A percentile compares a stretch with the other conserved stretches of the same genome.
Evolutionary conservation across 495 filamentous ascomycete species (phyloP).

Genomic region (Penicillium antarcticum): DNA sequence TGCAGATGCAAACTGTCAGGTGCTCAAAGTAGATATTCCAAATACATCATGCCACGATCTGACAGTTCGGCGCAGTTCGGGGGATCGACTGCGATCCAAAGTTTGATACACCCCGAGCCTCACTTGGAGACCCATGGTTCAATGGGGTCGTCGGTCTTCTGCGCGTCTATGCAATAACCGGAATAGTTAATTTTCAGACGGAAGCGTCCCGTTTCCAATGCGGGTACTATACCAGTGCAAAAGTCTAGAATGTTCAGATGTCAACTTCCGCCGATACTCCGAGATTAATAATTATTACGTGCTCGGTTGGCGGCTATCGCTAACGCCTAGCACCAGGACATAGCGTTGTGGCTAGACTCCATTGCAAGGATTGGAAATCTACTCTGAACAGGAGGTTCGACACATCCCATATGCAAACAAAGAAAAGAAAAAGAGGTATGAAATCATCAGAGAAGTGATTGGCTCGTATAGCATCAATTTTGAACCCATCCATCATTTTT

Average conservation of each 20-base stretch:
- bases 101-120: neutral
- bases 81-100: conserved; percentile 1
- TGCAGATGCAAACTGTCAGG: conserved; percentile 1
- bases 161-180: too few species aligned
- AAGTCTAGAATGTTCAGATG: neutral
- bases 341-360: conserved; percentile 1
- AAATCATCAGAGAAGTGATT: neutral
- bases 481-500: neutral
- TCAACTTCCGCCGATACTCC: too few species aligned
- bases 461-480: neutral
- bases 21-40: conserved; percentile 1
- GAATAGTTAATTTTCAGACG: neutral
- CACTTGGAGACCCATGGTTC: neutral
- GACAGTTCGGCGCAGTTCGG: conserved; percentile 19
- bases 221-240: neutral
- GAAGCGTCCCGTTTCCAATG: neutral
- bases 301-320: conserved; percentile 27
- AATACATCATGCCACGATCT: conserved; percentile 2
- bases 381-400: neutral
- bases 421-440: neutral
- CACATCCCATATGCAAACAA: neutral
- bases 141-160: neutral
- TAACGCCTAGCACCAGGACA: conserved; percentile 15
- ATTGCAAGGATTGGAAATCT: conserved; percentile 2
- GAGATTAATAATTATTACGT: conserved; percentile 2